Base-by-base conservation (phyloP, 805 yeast genomes). In the Yamadazyma tumulicola region DNA sequence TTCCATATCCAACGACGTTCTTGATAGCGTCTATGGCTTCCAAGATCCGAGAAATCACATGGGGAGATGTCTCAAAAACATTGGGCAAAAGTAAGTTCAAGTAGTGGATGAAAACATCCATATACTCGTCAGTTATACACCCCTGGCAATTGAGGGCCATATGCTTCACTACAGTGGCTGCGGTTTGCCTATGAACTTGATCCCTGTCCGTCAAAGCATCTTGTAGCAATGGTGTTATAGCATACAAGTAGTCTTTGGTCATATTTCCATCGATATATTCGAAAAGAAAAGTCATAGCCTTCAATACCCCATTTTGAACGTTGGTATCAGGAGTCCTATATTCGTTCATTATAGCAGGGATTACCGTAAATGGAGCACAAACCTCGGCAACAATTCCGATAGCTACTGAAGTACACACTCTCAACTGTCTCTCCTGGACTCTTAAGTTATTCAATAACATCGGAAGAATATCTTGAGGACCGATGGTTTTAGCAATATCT, bases 391-490 rank as follows among this genome's bases (percentile, higher is more conserved):
- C 95, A 47, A 93, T 88, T 23, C 95, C 98, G 45, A 93, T 85
- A 0, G 99, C 99, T 26, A 93, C 97, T 5, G 98, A 96, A 0
- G 97, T 87, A 56, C 96, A 91, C 6, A 93, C 96, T 52, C 99
- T 81, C 26, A 86, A 69, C 61, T 93, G 99, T 52, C 99, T 84
- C 54, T 93, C 97, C 54, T 91, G 97, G 6, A 89, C 95, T 40
- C 85, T 74, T 45, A 93, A 65, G 48, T 91, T 91, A 48, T 85
- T 86, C 37, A 93, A 61, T 23, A 93, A 64, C 38, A 95, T 82
- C 1, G 81, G 89, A 14, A 93, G 59, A 4, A 93, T 95, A 55
- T 93, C 97, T 42, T 86, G 93, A 0, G 99, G 99, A 0, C 99
- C 99, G 31, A 93, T 81, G 0, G 95, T 95, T 43, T 75, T 76